Evolutionary conservation across 345 rosid genomes (phyloP), one percentile per base, ranked within the genome.

Genomic region (Bretschneidera sinensis): DNA sequence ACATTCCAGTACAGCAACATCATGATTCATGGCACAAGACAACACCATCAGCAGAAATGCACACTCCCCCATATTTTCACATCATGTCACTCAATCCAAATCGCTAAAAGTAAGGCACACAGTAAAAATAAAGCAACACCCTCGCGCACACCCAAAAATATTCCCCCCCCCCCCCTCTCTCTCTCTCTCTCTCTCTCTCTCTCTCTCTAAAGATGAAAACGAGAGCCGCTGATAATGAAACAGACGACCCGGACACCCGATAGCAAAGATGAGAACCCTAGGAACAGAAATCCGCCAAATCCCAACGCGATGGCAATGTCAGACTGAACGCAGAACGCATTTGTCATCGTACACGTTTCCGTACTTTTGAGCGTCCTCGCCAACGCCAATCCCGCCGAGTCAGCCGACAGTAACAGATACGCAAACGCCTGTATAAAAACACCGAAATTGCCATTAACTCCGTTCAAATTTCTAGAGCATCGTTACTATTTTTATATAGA

Each of bases 201-300:
- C n/a, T n/a, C n/a, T n/a, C n/a, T n/a, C 76, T 84, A 92, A 24
- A 82, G 65, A 56, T 84, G 89, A 65, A 81, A 82, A 58, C 98
- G 97, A 57, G 97, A 87, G 73, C 98, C 98, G 66, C 75, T 81
- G 71, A 92, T 78, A 43, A 92, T 70, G 48, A 84, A 92, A 71
- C 88, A 81, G 20, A 70, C 91, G 35, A 89, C 85, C 57, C 96
- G 88, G 71, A 82, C 89, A 64, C 90, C 98, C 60, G 98, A 92
- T 21, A 87, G 68, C 70, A 89, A 62, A 19, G 85, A 80, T 45
- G 97, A 89, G 24, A 85, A 64, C 60, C 85, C 90, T 2, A 87
- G 63, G 70, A 87, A 89, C 15, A 89, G 65, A 67, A 92, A 92
- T 62, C 87, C 94, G 59, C 74, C 96, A 21, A 87, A 89, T 43